Conservation (phyloP, 495 filamentous ascomycete species). For the Annulohypoxylon nitens region DNA sequence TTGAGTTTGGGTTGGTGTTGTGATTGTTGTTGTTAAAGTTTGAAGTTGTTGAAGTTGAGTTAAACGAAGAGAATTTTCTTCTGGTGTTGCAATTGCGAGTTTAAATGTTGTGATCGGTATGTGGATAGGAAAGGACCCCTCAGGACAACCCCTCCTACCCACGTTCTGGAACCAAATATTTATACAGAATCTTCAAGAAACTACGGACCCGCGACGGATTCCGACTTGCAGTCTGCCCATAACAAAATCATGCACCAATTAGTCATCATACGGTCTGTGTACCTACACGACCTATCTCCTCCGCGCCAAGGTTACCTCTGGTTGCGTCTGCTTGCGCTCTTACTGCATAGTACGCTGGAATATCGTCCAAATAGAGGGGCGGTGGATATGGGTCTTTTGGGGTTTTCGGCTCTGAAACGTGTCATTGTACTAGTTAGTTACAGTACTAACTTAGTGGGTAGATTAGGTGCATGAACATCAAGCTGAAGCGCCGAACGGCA, state of each 20-base stretch:
- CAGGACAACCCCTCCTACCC: neutral
- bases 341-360: neutral
- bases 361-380: neutral
- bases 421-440: slow-evolving; percentile 10
- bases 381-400: slow-evolving; percentile 4
- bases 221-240: neutral
- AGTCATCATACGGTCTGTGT: slow-evolving; percentile 11
- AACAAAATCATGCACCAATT: slow-evolving; percentile 13
- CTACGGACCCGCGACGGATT: neutral
- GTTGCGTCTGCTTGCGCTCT: neutral
- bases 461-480: slow-evolving; percentile 12
- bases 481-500: slow-evolving; percentile 5
- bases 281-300: neutral
- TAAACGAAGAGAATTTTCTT: slow-evolving; percentile 1
- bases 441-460: slow-evolving; percentile 3
- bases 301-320: neutral
- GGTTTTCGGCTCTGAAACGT: slow-evolving; percentile 24
- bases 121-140: slow-evolving; percentile 16
- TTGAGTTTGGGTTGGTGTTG: neutral
- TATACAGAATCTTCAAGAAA: slow-evolving; percentile 28
- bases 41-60: neutral
- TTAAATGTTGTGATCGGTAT: slow-evolving; percentile 43
- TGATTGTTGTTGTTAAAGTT: no score
- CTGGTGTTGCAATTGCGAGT: slow-evolving; percentile 30
- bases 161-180: slow-evolving; percentile 20